Evolutionary conservation across 176 grass and related monocot species (phyloP).

Genomic region (Paspalum notatum): DNA sequence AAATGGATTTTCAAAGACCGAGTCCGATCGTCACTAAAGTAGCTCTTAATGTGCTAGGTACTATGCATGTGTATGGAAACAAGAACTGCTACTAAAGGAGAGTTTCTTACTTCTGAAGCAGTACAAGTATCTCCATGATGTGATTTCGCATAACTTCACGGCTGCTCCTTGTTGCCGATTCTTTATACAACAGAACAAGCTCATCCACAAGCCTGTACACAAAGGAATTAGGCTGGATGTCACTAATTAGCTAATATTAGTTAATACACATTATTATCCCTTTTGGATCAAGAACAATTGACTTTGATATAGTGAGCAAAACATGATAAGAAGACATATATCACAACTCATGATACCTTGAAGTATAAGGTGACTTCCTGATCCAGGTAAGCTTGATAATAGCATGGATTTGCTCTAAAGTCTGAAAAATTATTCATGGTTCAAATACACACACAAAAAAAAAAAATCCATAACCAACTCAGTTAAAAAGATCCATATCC

Average conservation of each 20-base stretch:
- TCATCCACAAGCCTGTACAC: constrained; percentile 78
- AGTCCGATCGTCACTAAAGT: constrained; percentile 7
- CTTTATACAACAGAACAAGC: constrained; percentile 78
- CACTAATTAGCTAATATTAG: background rate
- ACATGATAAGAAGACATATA: background rate
- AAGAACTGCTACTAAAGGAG: background rate
- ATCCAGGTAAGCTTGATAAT: constrained; percentile 90
- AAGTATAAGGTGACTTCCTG: constrained; percentile 74
- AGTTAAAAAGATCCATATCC: background rate
- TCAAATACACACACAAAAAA: background rate
- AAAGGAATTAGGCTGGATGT: background rate
- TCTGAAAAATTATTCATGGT: constrained; percentile 45
- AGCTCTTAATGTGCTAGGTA: background rate
- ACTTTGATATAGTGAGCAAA: background rate
- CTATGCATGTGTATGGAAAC: background rate
- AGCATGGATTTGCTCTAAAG: constrained; percentile 60
- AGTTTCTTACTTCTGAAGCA: constrained; percentile 71
- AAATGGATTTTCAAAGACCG: constrained; percentile 4
- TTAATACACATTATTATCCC: background rate
- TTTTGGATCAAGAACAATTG: background rate
- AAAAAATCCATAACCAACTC: background rate
- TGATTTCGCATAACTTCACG: constrained; percentile 55
- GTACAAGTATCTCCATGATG: constrained; percentile 57
- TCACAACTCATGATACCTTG: constrained; percentile 48
- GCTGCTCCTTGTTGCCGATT: constrained; percentile 69